Evolutionary conservation across 2,329 filamentous ascomycete genomes (phyloP).

Genomic region (Beauveria medogensis): DNA sequence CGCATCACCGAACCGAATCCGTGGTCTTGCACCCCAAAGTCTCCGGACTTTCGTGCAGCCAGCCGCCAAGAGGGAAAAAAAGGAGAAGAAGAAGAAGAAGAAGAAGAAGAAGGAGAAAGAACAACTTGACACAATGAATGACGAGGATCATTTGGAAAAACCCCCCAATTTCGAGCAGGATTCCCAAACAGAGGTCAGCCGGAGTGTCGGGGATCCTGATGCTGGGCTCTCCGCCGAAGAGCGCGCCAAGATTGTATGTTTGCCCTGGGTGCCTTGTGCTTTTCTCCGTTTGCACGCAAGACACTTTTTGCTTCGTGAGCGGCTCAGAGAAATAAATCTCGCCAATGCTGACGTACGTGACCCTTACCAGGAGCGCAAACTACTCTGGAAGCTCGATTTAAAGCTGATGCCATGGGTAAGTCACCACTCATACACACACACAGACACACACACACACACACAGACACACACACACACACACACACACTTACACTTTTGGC

Average conservation of each 20-base stretch:
- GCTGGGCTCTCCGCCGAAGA: constrained; percentile 57
- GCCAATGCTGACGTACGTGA: not conserved
- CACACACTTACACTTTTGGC: not conserved
- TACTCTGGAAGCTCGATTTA: constrained; percentile 54
- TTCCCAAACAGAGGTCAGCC: constrained; percentile 21
- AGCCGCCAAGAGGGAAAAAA: not conserved
- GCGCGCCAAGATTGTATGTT: constrained; percentile 48
- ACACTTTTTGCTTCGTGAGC: not conserved
- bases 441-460: no score
- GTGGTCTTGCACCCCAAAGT: not conserved
- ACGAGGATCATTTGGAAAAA: constrained; percentile 21
- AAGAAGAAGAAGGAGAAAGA: not conserved
- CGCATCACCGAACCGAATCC: not conserved
- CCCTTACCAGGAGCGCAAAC: constrained; percentile 45
- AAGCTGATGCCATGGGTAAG: constrained; percentile 52
- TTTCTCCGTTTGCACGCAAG: not conserved
- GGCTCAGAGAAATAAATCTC: not conserved
- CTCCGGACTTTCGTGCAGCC: not conserved
- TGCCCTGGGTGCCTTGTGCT: not conserved
- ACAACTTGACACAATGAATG: constrained; percentile 21
- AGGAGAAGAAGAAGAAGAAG: not conserved
- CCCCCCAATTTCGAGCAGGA: constrained; percentile 14
- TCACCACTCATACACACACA: not conserved
- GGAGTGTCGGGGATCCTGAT: constrained; percentile 39
- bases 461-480: no score